Evolutionary conservation across 2,329 filamentous ascomycete genomes (phyloP), one percentile per base, ranked within the genome.

Genomic region (Onygena corvina): DNA sequence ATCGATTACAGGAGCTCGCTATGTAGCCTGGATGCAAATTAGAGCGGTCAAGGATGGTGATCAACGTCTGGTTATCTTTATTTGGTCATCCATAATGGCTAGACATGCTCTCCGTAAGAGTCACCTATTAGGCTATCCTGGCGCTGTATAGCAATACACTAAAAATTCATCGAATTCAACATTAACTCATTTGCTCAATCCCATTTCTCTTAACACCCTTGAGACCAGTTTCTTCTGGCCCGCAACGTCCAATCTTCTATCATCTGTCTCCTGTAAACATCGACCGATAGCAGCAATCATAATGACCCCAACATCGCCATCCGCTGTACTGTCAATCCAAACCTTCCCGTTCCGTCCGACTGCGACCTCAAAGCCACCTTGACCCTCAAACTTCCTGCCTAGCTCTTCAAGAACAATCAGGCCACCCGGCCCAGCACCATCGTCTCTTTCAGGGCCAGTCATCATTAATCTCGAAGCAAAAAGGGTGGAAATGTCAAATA

Each of bases 301-400:
- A 67, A 77, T 83, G 31, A 83, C 70, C 11, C 63, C 61, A 50
- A 53, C 56, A 25, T 67, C 64, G 53, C 74, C 83, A 23, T 83
- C 84, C 50, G 67, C 66, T 3, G 67, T 66, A 56, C 84, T 88
- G 61, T 90, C 82, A 11, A 96, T 84, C 88, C 92, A 96, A 18
- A 96, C 77, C 64, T 80, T 83, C 34, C 92, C 92, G 65, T 98
- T 98, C 60, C 87, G 79, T 14, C 92, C 92, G 6, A 94, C 85
- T 0, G 90, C 90, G 52, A 93, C 85, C 72, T 98, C 92, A 64
- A 96, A 98, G 16, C 84, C 81, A 16, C 69, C 70, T 1, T 63
- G 57, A 35, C 61, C 60, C 52, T 69, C 67, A 11, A 94, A 67
- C 48, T 86, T 90, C 51, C 81, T 81, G 2, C 83, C 89, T 11